Percentiles rank a stretch among this genome's conserved stretches.
Conservation (phyloP, 2,329 filamentous ascomycete species). For the Colletotrichum truncatum region DNA sequence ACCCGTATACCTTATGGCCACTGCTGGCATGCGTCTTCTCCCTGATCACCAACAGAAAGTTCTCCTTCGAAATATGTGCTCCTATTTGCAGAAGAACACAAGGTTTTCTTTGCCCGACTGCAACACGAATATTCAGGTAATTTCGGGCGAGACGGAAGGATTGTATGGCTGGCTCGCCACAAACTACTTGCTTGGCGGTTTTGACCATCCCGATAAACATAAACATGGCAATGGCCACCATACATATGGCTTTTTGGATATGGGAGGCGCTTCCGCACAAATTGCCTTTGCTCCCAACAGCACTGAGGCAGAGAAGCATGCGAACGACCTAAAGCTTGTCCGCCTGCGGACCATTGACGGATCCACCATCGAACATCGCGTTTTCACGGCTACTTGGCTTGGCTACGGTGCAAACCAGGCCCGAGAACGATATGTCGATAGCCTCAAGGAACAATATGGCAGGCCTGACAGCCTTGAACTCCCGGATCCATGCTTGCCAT, state of each 20-base stretch:
- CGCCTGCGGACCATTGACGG: constrained; percentile 87
- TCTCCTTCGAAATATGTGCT: constrained; percentile 81
- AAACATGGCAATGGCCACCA: constrained; percentile 87
- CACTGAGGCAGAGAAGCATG: constrained; percentile 90
- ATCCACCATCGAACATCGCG: constrained; percentile 78
- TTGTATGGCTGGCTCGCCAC: constrained; percentile 97
- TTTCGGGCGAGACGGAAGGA: constrained; percentile 93
- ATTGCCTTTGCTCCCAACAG: constrained; percentile 96
- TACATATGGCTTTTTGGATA: constrained; percentile 97
- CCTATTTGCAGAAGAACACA: constrained; percentile 80
- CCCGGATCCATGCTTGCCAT: constrained; percentile 90
- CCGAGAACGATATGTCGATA: constrained; percentile 82
- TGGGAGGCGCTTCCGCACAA: constrained; percentile 97
- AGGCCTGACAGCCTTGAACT: constrained; percentile 70
- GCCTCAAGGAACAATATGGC: constrained; percentile 74
- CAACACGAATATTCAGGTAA: constrained; percentile 88
- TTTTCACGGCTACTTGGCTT: constrained; percentile 97
- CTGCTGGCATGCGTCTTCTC: constrained; percentile 91
- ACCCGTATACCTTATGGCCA: constrained; percentile 94
- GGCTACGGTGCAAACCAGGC: constrained; percentile 98
- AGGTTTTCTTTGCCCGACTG: constrained; percentile 91
- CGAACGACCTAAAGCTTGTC: constrained; percentile 86
- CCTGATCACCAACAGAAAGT: constrained; percentile 76
- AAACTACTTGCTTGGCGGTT: constrained; percentile 93
- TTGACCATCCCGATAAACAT: constrained; percentile 79